Percentiles rank a stretch among this genome's conserved stretches.
Conservation (phyloP, 495 filamentous ascomycete genomes). For the Annulohypoxylon stygium region DNA sequence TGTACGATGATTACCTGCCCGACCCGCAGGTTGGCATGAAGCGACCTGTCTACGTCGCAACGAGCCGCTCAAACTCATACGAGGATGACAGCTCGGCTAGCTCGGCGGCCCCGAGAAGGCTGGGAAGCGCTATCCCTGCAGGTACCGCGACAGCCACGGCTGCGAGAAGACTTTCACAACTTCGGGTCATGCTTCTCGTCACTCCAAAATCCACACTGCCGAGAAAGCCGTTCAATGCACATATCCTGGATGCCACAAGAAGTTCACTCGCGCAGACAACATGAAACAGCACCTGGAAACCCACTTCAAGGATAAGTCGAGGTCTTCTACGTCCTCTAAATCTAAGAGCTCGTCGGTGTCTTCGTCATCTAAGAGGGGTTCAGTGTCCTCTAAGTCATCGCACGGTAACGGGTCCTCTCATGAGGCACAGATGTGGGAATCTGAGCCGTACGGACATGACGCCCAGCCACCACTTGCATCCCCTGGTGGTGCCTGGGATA, state of each 20-base stretch:
- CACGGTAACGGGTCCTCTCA: conserved; percentile 42
- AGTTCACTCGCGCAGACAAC: conserved; percentile 96
- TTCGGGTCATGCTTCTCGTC: conserved; percentile 94
- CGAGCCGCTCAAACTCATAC: conserved; percentile 56
- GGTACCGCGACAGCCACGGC: conserved; percentile 72
- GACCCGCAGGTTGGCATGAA: conserved; percentile 46
- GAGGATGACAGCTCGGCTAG: conserved; percentile 57
- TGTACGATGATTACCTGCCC: conserved; percentile 56
- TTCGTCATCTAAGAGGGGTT: conserved; percentile 52
- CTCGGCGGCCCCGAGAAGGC: conserved; percentile 52
- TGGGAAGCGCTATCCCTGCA: conserved; percentile 75
- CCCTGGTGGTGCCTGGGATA: conserved; percentile 57
- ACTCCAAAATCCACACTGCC: conserved; percentile 96
- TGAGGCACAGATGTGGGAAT: conserved; percentile 53
- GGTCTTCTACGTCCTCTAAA: conserved; percentile 49
- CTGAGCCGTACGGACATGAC: conserved; percentile 43
- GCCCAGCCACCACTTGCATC: conserved; percentile 45
- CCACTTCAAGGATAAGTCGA: conserved; percentile 72
- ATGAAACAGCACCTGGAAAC: conserved; percentile 98
- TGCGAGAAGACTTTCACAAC: conserved; percentile 92
- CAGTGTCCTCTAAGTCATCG: conserved; percentile 51
- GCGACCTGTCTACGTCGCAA: conserved; percentile 47
- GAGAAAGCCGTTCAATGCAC: conserved; percentile 93
- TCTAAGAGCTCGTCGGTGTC: conserved; percentile 54
- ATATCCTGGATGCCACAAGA: conserved; percentile 82